Percentiles rank a stretch among this genome's conserved stretches.
phyloP scores from a whole-genome alignment of 2,329 filamentous ascomycete genomes.

The Thielaviopsis ethacetica region DNA sequence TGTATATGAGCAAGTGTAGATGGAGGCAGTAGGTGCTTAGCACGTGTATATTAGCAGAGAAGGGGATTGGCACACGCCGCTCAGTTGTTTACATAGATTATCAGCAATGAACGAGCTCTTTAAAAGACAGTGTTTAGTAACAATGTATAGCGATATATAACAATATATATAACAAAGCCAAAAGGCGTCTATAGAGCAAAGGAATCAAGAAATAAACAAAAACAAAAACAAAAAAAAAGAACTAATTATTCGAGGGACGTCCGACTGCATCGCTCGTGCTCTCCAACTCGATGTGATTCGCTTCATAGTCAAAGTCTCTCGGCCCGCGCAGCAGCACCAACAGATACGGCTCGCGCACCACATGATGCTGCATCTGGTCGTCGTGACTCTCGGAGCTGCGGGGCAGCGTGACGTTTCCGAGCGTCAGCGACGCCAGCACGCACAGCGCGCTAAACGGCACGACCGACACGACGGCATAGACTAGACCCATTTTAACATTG shows the following conservation, averaged over 20 bases:
- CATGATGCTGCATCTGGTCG: slow-evolving; percentile 3
- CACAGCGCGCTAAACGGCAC: not conserved
- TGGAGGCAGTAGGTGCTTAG: not conserved
- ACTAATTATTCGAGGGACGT: not conserved
- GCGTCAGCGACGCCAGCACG: not conserved
- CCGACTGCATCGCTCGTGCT: not conserved
- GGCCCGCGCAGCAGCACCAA: not conserved
- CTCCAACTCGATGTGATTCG: not conserved
- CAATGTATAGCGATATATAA: no score
- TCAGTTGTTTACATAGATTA: not conserved
- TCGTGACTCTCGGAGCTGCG: not conserved
- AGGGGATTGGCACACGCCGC: not conserved
- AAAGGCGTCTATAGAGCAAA: not conserved
- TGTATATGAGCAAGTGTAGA: not conserved
- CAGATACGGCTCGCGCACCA: slow-evolving; percentile 2
- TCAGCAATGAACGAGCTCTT: not conserved
- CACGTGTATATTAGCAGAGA: not conserved
- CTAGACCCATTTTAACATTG: not conserved
- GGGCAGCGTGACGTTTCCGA: not conserved
- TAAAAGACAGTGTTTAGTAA: no score
- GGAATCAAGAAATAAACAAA: not conserved
- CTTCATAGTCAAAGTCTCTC: not conserved
- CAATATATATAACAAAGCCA: no score
- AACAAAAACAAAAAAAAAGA: not conserved
- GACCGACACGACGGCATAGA: slow-evolving; percentile 1